phyloP scores from a whole-genome alignment of 768 basidiomycete genomes.

The Lactifluus subvellereus region DNA sequence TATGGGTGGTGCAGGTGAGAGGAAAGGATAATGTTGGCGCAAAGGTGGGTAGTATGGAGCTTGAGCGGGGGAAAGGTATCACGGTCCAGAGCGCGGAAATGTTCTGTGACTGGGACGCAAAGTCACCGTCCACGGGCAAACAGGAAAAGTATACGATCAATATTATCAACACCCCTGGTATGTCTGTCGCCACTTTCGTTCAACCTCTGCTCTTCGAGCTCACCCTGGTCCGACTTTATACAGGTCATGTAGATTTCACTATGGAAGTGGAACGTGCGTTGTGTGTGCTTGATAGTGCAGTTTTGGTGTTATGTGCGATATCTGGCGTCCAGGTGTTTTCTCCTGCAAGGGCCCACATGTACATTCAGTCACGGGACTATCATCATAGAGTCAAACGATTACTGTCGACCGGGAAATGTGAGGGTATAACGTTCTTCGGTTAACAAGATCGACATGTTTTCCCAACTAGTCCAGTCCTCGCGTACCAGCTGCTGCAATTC shows the following conservation, averaged over 20 bases:
- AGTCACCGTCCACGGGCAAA: conserved; percentile 50
- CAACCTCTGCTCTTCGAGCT: neutral
- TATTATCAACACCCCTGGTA: conserved; percentile 97
- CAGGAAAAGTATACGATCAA: conserved; percentile 89
- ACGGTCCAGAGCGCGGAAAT: conserved; percentile 74
- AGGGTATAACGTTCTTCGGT: conserved; percentile 89
- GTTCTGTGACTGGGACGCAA: conserved; percentile 82
- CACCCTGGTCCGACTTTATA: conserved; percentile 1
- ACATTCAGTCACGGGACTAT: neutral
- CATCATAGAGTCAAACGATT: conserved; percentile 43
- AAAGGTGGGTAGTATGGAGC: conserved; percentile 99
- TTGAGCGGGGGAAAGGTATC: conserved; percentile 97
- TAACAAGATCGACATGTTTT: conserved; percentile 65
- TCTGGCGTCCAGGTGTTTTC: too few relatives aligned
- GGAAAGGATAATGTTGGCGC: conserved; percentile 97
- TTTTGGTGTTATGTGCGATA: too few relatives aligned
- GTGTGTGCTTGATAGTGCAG: too few relatives aligned
- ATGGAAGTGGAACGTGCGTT: conserved; percentile 95
- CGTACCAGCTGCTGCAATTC: conserved; percentile 90
- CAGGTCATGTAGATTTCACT: conserved; percentile 98
- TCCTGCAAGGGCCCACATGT: conserved; percentile 29
- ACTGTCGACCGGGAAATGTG: conserved; percentile 82
- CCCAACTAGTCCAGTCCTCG: too few relatives aligned
- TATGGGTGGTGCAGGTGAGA: conserved; percentile 48
- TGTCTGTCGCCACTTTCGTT: conserved; percentile 16